A percentile compares a stretch with the other conserved stretches of the same genome.
phyloP scores from a whole-genome alignment of 345 rosid genomes.

The Rhizophora apiculata region DNA sequence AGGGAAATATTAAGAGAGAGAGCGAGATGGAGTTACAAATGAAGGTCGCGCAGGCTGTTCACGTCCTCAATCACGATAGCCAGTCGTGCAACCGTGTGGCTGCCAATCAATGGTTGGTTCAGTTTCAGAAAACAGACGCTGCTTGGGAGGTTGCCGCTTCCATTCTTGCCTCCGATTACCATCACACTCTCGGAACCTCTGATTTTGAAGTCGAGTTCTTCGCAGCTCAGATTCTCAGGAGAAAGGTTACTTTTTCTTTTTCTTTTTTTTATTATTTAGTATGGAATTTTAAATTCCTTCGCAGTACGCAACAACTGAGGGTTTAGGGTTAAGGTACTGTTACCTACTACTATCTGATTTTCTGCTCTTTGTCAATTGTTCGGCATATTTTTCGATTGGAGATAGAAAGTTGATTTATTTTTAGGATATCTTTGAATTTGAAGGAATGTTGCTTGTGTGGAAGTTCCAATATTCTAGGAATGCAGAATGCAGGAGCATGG shows the following conservation, averaged over 20 bases:
- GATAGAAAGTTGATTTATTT: too few species aligned
- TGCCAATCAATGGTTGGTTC: conserved; percentile 96
- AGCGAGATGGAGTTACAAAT: conserved; percentile 64
- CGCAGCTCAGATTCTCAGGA: conserved; percentile 92
- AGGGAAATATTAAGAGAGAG: too few species aligned
- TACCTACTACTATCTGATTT: neutral
- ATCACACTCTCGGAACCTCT: conserved; percentile 20
- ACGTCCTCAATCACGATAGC: conserved; percentile 79
- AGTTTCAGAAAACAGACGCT: conserved; percentile 79
- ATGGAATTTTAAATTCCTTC: too few species aligned
- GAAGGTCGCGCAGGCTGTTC: conserved; percentile 90
- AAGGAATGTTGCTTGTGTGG: too few species aligned
- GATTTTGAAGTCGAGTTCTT: conserved; percentile 81
- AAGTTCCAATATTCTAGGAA: too few species aligned
- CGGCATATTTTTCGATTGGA: too few species aligned
- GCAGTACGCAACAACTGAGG: too few species aligned
- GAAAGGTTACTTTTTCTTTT: conserved; percentile 51
- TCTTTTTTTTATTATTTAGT: too few species aligned
- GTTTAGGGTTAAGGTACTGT: too few species aligned
- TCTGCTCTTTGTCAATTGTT: too few species aligned
- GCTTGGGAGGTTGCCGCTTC: conserved; percentile 94
- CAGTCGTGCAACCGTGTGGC: conserved; percentile 91
- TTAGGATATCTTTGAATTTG: too few species aligned
- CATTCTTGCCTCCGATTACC: conserved; percentile 72
- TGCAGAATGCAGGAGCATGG: too few species aligned